Base-by-base conservation (phyloP, 129 eudicot species). In the Solidago caesia region DNA sequence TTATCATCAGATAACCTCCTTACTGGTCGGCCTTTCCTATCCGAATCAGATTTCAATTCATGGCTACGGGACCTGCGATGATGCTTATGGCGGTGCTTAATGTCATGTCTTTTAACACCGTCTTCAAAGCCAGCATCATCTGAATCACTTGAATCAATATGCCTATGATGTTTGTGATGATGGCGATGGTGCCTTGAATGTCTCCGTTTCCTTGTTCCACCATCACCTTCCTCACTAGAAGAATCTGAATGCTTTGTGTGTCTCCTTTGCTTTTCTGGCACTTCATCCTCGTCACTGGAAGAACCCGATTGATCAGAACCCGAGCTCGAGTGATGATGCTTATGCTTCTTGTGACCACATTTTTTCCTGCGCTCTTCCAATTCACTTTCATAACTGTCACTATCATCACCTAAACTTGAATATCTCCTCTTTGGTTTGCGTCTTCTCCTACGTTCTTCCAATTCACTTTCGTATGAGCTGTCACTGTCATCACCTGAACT, bases 341-440 rank as follows among this genome's bases (percentile, higher is more conserved):
- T 74, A 33, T 47, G 90, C 74, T 78, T 89, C 87, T 70, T 89
- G 41, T 84, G 88, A 72, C 25, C 71, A 13, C 70, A 83, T 67
- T 67, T 88, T 78, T 74, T 87, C 69, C 75, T 82, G 64, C 68
- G 75, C 10, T 82, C 87, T 55, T 78, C 89, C 4, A 68, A 55
- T 2, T 70, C 85, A 66, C 84, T 81, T 47, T 82, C 87, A 78
- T 49, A 51, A 64, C 82, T 81, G 73, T 79, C 84, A 71, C 89
- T 75, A 13, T 80, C 87, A 76, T 84, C 85, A 58, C 77, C 67
- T 7, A 86, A 85, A 60, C 80, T 75, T 0, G 82, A 89, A 51
- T 87, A 89, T 15, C 86, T 76, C 39, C 89, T 77, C 74, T 77
- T 89, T 2, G 79, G 75, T 73, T 86, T 90, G n/a, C 72, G 86